Evolutionary conservation across 306 rosid species (phyloP).

Genomic region (Glycine tomentella): DNA sequence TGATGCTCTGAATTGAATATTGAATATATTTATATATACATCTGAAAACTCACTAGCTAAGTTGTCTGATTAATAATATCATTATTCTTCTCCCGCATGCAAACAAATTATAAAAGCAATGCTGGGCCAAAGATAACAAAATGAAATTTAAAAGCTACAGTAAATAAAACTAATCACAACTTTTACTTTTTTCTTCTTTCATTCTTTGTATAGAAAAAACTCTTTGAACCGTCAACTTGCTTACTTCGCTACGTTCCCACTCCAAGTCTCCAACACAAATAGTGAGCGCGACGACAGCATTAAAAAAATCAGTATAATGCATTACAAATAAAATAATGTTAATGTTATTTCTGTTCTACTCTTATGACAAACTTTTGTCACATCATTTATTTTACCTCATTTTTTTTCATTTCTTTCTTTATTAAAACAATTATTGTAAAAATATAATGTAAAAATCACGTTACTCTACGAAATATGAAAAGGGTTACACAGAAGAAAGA

Average conservation of each 20-base stretch:
- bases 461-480: neutral
- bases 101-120: slow-evolving; percentile 56
- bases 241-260: slow-evolving; percentile 51
- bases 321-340: slow-evolving; percentile 20
- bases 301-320: neutral
- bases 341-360: neutral
- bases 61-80: slow-evolving; percentile 28
- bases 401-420: neutral
- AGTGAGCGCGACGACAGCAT: slow-evolving; percentile 31
- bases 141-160: slow-evolving; percentile 33
- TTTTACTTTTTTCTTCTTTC: slow-evolving; percentile 19
- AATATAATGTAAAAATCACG: neutral
- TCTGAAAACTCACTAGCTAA: slow-evolving; percentile 39
- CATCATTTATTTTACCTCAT: neutral
- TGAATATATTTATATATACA: neutral
- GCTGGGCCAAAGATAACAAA: slow-evolving; percentile 48
- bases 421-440: neutral
- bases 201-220: slow-evolving; percentile 39
- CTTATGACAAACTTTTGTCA: neutral
- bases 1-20: slow-evolving; percentile 37
- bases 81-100: slow-evolving; percentile 45
- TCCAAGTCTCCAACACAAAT: slow-evolving; percentile 40
- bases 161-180: slow-evolving; percentile 44
- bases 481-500: slow-evolving; percentile 12
- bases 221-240: slow-evolving; percentile 50